Evolutionary conservation across 768 basidiomycete genomes (phyloP).

Genomic region (Amanita jacksonii): DNA sequence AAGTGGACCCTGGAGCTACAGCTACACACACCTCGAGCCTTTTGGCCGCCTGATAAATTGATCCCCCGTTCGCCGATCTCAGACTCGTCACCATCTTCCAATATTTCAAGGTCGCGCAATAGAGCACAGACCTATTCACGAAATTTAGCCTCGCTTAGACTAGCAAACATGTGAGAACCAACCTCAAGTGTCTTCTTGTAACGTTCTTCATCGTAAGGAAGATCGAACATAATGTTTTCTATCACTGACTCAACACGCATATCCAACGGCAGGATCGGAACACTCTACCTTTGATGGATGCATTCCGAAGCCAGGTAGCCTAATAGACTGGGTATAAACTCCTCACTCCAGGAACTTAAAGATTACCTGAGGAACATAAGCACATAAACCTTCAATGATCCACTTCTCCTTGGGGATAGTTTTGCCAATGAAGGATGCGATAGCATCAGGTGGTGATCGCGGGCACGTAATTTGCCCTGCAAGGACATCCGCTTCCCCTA

Average conservation of each 20-base stretch:
- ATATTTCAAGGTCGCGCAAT: constrained; percentile 63
- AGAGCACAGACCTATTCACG: constrained; percentile 48
- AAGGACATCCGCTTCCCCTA: constrained; percentile 83
- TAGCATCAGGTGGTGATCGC: constrained; percentile 71
- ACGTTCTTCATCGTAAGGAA: constrained; percentile 60
- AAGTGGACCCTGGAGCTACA: constrained; percentile 36
- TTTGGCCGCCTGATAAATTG: constrained; percentile 53
- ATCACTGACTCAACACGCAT: constrained; percentile 3
- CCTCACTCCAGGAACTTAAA: constrained; percentile 26
- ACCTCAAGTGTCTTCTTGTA: constrained; percentile 75
- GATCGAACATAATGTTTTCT: constrained; percentile 63
- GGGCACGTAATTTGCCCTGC: constrained; percentile 72
- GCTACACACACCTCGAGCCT: constrained; percentile 48
- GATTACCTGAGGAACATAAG: constrained; percentile 75
- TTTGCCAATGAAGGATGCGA: constrained; percentile 48
- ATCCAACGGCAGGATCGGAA: not conserved
- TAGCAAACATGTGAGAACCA: constrained; percentile 10
- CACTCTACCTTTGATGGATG: constrained; percentile 41
- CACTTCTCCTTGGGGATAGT: constrained; percentile 48
- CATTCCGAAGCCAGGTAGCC: constrained; percentile 66
- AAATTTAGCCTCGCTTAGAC: constrained; percentile 14
- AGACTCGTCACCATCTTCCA: constrained; percentile 82
- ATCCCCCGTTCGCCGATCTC: constrained; percentile 82
- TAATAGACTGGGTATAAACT: constrained; percentile 10
- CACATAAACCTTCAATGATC: constrained; percentile 70